Base-by-base conservation (phyloP, 2,329 filamentous ascomycete species). In the Nigrospora oryzae region DNA sequence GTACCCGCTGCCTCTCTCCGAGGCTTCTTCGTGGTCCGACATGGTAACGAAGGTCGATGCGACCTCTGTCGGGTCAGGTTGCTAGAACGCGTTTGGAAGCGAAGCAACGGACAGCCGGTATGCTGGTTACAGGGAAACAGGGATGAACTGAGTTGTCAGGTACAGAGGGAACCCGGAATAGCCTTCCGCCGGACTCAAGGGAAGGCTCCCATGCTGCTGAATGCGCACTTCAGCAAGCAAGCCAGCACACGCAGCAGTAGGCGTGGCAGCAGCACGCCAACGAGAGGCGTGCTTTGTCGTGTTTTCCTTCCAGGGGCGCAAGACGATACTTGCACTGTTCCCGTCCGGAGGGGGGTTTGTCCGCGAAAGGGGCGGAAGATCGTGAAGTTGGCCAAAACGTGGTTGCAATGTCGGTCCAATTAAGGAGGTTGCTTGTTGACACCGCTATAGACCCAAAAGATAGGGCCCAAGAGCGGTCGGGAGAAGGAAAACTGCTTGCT, bases 391-490 rank as follows among this genome's bases (percentile, higher is more conserved):
- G 56, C 59, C 63, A 66, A 63, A 60, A 50, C 33, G 46, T 28
- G 35, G 33, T 36, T 42, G 32, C 11, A 49, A 48, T 47, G 45
- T 53, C 54, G 55, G 66, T 58, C 75, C 68, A 91, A 72, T 96
- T 97, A 97, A 77, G 91, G 91, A 66, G 93, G 91, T 73, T 95
- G 91, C 76, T 89, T 93, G 77, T 93, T 88, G 75, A 89, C 87
- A 85, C 91, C 90, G 77, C 83, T 83, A 69, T 91, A 91, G 82
- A 94, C 89, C 89, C 89, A 88, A 77, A 83, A 83, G 66, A 83
- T 83, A 70, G 89, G 91, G 77, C 89, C 89, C 68, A 91, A 84
- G 74, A 95, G 87, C 80, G 89, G 90, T 76, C 84, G 84, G 65
- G 84, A 75, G 72, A 84, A 84, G 68, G 82, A 84, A 67, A 86